These are phyloP conservation scores for Solanum infundibuliforme DNA, from an alignment of 257 asterid genomes.

Conservation along the genomic window DNA sequence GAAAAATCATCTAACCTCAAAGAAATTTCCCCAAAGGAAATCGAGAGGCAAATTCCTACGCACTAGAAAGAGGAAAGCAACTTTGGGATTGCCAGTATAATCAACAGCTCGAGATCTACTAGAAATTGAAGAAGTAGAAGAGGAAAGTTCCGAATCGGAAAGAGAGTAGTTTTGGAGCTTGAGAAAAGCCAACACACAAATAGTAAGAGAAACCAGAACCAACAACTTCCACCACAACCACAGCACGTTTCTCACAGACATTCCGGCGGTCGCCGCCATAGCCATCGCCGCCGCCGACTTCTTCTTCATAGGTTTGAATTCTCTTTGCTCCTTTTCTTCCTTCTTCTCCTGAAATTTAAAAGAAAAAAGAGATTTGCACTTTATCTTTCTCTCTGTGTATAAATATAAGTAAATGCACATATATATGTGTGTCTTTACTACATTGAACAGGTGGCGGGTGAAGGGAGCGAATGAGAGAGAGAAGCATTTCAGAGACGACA, in stretches of 20 bases:
- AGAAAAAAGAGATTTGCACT: background rate
- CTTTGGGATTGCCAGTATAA: constrained; percentile 53
- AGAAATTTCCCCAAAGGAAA: constrained; percentile 83
- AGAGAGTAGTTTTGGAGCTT: constrained; percentile 56
- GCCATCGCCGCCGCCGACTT: constrained; percentile 32
- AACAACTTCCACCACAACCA: constrained; percentile 67
- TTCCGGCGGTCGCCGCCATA: constrained; percentile 29
- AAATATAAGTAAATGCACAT: background rate
- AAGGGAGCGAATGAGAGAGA: background rate
- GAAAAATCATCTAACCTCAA: constrained; percentile 44
- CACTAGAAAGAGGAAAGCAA: constrained; percentile 70
- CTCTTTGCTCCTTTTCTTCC: constrained; percentile 16
- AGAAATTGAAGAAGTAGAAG: constrained; percentile 19
- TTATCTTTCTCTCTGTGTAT: background rate
- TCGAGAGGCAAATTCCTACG: constrained; percentile 77
- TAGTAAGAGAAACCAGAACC: constrained; percentile 31
- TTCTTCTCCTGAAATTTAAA: constrained; percentile 25
- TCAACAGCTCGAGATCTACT: constrained; percentile 27
- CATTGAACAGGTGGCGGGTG: constrained; percentile 1
- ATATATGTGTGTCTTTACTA: background rate
- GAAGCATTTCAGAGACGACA: background rate
- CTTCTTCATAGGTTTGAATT: constrained; percentile 4
- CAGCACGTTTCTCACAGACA: constrained; percentile 37
- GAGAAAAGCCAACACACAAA: constrained; percentile 50
- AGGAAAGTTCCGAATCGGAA: constrained; percentile 1